These are phyloP conservation scores for Amyloporia xantha DNA, from an alignment of 768 basidiomycete species.

Conservation along the genomic window DNA sequence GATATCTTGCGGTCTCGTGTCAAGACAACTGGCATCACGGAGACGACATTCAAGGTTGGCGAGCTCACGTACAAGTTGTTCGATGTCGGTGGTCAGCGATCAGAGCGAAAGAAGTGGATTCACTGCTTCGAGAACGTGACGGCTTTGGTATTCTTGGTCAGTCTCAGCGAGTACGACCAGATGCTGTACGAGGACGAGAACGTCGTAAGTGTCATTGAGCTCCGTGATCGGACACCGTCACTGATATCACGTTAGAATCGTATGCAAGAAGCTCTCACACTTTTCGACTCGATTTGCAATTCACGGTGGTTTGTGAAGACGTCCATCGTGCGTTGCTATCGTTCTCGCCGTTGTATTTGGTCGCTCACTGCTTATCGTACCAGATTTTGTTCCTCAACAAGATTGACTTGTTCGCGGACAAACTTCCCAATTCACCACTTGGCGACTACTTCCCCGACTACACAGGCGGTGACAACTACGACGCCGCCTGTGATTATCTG, in stretches of 20 bases:
- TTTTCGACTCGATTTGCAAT: constrained; percentile 98
- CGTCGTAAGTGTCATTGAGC: constrained; percentile 50
- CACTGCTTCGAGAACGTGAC: constrained; percentile 95
- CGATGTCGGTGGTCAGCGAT: constrained; percentile 86
- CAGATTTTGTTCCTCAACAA: constrained; percentile 95
- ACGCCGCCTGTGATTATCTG: constrained; percentile 82
- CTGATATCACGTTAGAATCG: constrained; percentile 55
- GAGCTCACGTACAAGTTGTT: constrained; percentile 91
- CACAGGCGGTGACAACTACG: constrained; percentile 79
- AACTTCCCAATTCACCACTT: constrained; percentile 80
- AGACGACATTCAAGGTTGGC: constrained; percentile 94
- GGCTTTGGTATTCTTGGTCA: constrained; percentile 88
- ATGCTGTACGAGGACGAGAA: constrained; percentile 97
- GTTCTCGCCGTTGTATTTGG: too few species aligned
- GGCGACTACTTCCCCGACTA: constrained; percentile 91
- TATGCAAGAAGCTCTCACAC: constrained; percentile 93
- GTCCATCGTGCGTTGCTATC: constrained; percentile 71
- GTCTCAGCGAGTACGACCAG: constrained; percentile 94
- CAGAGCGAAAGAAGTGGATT: constrained; percentile 92
- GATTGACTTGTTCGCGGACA: constrained; percentile 94
- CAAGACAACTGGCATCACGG: constrained; percentile 97
- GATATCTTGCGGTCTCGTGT: constrained; percentile 92
- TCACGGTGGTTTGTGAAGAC: constrained; percentile 96
- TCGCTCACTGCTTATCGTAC: background rate
- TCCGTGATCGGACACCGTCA: background rate